Evolutionary conservation across 306 rosid species (phyloP), one percentile per base, ranked within the genome.

Genomic region (Cicer judaicum): DNA sequence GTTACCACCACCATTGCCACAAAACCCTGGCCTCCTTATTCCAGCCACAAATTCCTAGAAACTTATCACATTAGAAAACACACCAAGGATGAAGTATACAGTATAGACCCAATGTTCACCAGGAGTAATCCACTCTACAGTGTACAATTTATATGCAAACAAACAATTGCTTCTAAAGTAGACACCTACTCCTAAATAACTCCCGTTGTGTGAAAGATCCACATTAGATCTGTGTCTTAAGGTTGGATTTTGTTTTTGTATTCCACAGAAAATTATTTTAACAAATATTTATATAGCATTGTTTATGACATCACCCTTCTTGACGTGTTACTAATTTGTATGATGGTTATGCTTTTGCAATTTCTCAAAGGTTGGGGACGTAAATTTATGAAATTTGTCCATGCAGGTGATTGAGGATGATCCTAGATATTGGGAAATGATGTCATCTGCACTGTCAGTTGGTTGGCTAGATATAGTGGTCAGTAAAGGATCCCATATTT

Each of bases 381-480:
- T 76, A 73, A 52, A 73, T 60, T 70, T 46, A 76, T 74, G 53
- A 80, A 62, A n/a, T 55, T 67, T 63, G 61, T 70, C 14, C 71
- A 59, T 76, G 79, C 86, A 93, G 98, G 88, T 88, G 72, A 81
- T 93, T 70, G 98, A 93, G 80, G 90, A 93, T 46, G 77, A 88
- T 84, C 82, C 94, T 63, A 84, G 77, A 74, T 93, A 93, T 83
- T 93, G 98, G 98, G 96, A 90, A 62, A 86, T 80, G 62, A 75
- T 93, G 43, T 86, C 90, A 64, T 89, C 94, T 69, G 91, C 96
- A 50, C 56, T 93, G 47, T 91, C 98, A 72, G 86, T 93, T 82
- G 98, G 98, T 84, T 91, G 98, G 98, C 88, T 88, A 41, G 98
- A 93, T 62, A 76, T 89, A 82, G 98, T 87, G 94, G 98, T 93